Conservation (phyloP, 2,329 filamentous ascomycete genomes). For the Xylaria sp. region DNA sequence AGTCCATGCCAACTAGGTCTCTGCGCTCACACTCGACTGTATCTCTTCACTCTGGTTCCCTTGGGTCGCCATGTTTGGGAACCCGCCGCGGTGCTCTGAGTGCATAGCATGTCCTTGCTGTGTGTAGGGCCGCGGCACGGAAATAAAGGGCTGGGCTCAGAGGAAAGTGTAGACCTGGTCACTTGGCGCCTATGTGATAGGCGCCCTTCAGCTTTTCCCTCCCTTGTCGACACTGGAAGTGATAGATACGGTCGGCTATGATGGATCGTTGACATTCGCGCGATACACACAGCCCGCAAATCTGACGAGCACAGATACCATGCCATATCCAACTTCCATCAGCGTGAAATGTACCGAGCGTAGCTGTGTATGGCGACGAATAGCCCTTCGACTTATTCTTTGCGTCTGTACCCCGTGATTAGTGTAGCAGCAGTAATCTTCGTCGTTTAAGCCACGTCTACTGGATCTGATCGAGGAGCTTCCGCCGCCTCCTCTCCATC, state of each 20-base stretch:
- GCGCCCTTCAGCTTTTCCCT: too few relatives aligned
- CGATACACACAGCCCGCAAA: not conserved
- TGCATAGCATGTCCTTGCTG: too few relatives aligned
- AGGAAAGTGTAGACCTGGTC: too few relatives aligned
- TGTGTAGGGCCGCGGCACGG: too few relatives aligned
- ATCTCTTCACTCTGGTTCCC: too few relatives aligned
- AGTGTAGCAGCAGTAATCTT: not conserved
- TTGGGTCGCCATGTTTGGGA: too few relatives aligned
- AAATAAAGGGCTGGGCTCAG: too few relatives aligned
- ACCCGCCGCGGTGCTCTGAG: too few relatives aligned
- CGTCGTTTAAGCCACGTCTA: conserved; percentile 15
- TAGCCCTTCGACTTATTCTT: not conserved
- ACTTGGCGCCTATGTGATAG: too few relatives aligned
- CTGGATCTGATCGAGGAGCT: conserved; percentile 79
- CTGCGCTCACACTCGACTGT: too few relatives aligned
- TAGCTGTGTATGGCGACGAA: not conserved
- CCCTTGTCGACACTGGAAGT: not conserved
- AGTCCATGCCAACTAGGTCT: too few relatives aligned
- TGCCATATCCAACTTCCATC: not conserved
- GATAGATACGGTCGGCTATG: not conserved
- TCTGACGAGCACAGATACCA: not conserved
- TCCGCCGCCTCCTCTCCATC: conserved; percentile 81
- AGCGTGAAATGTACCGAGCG: not conserved
- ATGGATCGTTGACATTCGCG: not conserved
- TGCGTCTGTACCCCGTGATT: not conserved